Evolutionary conservation across 257 asterid species (phyloP).

Genomic region (Datura wrightii): DNA sequence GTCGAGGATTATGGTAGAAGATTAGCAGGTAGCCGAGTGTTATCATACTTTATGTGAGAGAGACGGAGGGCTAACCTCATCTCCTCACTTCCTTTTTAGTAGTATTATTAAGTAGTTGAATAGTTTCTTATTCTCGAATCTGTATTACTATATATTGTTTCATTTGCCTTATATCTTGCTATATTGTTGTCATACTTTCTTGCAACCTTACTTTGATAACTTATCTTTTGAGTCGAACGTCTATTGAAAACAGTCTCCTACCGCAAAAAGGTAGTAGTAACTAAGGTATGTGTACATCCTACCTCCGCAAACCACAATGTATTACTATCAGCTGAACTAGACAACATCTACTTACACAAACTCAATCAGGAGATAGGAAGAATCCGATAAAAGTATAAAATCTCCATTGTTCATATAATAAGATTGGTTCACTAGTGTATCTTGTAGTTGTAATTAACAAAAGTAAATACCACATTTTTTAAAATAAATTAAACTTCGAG

Average conservation of each 20-base stretch:
- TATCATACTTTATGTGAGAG: neutral
- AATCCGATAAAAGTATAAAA: too few relatives aligned
- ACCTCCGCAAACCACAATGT: too few relatives aligned
- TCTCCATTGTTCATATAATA: too few relatives aligned
- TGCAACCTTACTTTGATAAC: neutral
- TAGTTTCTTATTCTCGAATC: neutral
- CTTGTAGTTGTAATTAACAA: neutral
- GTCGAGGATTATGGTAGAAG: neutral
- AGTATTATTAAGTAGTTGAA: neutral
- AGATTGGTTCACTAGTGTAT: too few relatives aligned
- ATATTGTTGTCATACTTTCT: neutral
- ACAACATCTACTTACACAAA: too few relatives aligned
- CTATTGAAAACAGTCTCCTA: neutral
- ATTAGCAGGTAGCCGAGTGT: rapidly evolving
- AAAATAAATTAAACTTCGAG: neutral
- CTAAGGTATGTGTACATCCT: neutral
- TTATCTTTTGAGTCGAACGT: neutral
- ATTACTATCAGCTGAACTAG: too few relatives aligned
- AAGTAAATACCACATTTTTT: neutral
- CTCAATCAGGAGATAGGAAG: too few relatives aligned
- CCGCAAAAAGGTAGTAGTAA: rapidly evolving
- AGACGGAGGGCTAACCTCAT: neutral
- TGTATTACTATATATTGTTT: neutral
- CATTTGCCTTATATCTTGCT: neutral
- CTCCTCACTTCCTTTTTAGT: neutral